phyloP scores from a whole-genome alignment of 169 alveolate genomes.

The Plasmodium gallinaceum region DNA sequence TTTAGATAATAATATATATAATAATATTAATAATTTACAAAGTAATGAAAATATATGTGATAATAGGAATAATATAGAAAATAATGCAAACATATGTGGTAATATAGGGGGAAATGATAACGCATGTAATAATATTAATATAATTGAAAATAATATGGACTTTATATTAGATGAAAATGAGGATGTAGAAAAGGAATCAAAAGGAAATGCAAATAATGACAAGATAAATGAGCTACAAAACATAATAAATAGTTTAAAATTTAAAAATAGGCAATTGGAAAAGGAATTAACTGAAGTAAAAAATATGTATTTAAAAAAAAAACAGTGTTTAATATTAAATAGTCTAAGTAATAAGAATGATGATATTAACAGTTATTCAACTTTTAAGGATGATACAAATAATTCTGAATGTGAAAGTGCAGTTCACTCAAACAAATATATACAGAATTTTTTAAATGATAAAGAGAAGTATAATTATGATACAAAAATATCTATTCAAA shows the following conservation, averaged over 20 bases:
- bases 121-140: constrained; percentile 1
- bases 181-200: constrained; percentile 16
- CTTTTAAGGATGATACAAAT: constrained; percentile 49
- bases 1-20: not conserved
- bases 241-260: constrained; percentile 41
- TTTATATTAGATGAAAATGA: constrained; percentile 32
- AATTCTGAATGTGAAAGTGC: constrained; percentile 56
- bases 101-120: constrained; percentile 15
- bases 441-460: constrained; percentile 51
- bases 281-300: constrained; percentile 53
- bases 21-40: constrained; percentile 2
- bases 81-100: not conserved
- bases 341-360: constrained; percentile 40
- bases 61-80: not conserved
- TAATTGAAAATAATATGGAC: constrained; percentile 28
- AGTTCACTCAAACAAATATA: constrained; percentile 23
- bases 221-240: constrained; percentile 41
- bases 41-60: constrained; percentile 1
- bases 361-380: constrained; percentile 44
- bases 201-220: constrained; percentile 3
- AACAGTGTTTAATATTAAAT: constrained; percentile 28
- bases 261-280: constrained; percentile 55
- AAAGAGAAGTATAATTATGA: constrained; percentile 59
- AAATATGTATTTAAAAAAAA: constrained; percentile 56
- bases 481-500: constrained; percentile 54